phyloP scores from a whole-genome alignment of 345 rosid species.

The Rhodamnia rubescens region DNA sequence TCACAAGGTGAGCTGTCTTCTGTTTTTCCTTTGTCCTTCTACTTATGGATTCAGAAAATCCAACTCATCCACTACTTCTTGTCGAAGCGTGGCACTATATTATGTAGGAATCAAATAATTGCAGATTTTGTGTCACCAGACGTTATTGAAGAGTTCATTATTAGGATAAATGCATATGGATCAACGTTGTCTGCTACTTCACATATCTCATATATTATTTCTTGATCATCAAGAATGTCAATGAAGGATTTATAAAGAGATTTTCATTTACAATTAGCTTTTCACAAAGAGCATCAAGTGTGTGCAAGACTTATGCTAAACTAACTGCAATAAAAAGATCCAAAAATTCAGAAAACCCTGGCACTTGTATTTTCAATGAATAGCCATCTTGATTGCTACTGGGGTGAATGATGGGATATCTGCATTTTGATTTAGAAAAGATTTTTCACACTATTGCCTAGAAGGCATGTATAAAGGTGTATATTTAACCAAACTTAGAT shows the following conservation, averaged over 20 bases:
- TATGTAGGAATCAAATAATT: background rate
- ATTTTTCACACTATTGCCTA: background rate
- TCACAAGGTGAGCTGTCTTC: constrained; percentile 41
- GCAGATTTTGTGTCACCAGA: background rate
- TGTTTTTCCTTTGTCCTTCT: background rate
- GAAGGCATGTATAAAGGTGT: background rate
- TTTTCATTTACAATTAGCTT: background rate
- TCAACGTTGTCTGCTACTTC: background rate
- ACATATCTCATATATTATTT: background rate
- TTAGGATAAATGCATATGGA: background rate
- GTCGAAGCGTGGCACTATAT: background rate
- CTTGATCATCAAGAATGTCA: background rate
- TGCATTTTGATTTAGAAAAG: background rate
- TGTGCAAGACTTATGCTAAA: background rate
- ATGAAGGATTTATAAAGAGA: background rate
- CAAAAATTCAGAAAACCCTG: background rate
- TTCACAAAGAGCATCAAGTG: background rate
- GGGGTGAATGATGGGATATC: background rate
- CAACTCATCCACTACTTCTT: background rate
- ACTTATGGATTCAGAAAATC: background rate
- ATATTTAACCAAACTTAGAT: background rate
- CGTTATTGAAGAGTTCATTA: background rate
- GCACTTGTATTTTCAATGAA: background rate
- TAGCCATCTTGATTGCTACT: background rate
- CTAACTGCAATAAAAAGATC: background rate